Evolutionary conservation across 768 basidiomycete genomes (phyloP).

Genomic region (Calocera viscosa): DNA sequence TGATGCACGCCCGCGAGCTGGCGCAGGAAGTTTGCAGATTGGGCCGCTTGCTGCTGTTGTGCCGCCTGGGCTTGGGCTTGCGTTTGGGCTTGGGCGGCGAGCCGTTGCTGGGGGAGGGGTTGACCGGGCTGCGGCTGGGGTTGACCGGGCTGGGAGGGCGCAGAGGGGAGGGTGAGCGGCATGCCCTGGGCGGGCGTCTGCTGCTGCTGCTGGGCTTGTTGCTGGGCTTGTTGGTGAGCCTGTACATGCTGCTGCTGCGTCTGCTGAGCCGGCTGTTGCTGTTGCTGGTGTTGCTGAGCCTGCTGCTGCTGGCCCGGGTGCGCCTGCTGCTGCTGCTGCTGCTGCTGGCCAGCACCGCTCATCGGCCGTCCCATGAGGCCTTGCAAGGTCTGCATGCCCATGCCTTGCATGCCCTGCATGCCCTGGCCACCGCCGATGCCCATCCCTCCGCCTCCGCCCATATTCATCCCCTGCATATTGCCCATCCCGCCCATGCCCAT

Average conservation of each 20-base stretch:
- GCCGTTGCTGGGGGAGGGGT: neutral
- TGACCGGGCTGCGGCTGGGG: neutral
- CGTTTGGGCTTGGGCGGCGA: neutral
- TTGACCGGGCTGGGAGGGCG: neutral
- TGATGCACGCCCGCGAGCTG: neutral
- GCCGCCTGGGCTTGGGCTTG: neutral
- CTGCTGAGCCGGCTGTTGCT: neutral
- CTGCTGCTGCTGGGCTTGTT: neutral
- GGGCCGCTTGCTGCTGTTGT: neutral
- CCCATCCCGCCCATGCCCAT: conserved; percentile 1
- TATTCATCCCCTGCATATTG: neutral
- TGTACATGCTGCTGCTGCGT: too few species aligned
- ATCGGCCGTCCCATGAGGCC: too few species aligned
- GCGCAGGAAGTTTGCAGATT: neutral
- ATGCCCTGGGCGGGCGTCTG: too few species aligned
- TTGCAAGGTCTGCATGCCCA: neutral
- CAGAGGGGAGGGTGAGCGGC: too few species aligned
- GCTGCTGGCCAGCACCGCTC: too few species aligned
- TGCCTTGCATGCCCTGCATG: neutral
- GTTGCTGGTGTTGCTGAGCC: neutral
- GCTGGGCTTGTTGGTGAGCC: neutral
- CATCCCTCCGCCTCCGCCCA: neutral
- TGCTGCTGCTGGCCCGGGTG: neutral
- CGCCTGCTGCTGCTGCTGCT: too few species aligned
- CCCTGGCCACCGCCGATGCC: neutral